phyloP scores from a whole-genome alignment of 805 yeast genomes.

The Monosporozyma solicola region DNA sequence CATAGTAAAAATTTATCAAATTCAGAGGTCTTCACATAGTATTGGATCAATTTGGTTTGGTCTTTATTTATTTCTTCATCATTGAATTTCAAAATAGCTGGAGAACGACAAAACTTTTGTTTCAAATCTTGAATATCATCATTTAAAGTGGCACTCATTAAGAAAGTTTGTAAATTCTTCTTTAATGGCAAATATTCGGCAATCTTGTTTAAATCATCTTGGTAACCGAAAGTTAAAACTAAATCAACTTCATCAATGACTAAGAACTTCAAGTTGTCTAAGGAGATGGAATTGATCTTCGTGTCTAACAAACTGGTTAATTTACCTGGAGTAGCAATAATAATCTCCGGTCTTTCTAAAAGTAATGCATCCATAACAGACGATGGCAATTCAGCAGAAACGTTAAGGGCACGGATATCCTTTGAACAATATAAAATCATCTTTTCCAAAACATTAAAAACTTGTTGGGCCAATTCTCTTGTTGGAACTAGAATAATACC shows the following conservation, averaged over 20 bases:
- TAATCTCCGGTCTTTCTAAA: slow-evolving; percentile 65
- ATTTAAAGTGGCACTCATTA: slow-evolving; percentile 93
- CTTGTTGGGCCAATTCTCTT: slow-evolving; percentile 84
- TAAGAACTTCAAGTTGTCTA: slow-evolving; percentile 52
- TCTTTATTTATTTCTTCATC: slow-evolving; percentile 51
- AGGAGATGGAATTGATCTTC: slow-evolving; percentile 38
- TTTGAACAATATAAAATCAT: slow-evolving; percentile 64
- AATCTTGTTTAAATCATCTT: slow-evolving; percentile 68
- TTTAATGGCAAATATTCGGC: slow-evolving; percentile 58
- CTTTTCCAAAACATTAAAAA: slow-evolving; percentile 56
- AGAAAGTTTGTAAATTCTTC: slow-evolving; percentile 72
- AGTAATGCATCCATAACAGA: slow-evolving; percentile 64
- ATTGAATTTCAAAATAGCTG: slow-evolving; percentile 72
- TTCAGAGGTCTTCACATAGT: slow-evolving; percentile 77
- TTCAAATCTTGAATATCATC: slow-evolving; percentile 78
- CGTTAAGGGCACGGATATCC: slow-evolving; percentile 53
- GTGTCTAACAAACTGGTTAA: slow-evolving; percentile 47
- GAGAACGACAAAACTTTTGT: slow-evolving; percentile 64
- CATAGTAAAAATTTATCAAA: slow-evolving; percentile 85
- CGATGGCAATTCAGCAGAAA: slow-evolving; percentile 54
- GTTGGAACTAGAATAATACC: slow-evolving; percentile 86
- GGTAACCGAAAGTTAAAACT: slow-evolving; percentile 80
- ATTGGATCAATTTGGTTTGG: slow-evolving; percentile 64
- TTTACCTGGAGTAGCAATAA: slow-evolving; percentile 82
- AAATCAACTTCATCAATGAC: slow-evolving; percentile 95